Evolutionary conservation across 192 early-diverging fungal genomes (phyloP), one percentile per base, ranked within the genome.

Genomic region (Funneliformis geosporum): DNA sequence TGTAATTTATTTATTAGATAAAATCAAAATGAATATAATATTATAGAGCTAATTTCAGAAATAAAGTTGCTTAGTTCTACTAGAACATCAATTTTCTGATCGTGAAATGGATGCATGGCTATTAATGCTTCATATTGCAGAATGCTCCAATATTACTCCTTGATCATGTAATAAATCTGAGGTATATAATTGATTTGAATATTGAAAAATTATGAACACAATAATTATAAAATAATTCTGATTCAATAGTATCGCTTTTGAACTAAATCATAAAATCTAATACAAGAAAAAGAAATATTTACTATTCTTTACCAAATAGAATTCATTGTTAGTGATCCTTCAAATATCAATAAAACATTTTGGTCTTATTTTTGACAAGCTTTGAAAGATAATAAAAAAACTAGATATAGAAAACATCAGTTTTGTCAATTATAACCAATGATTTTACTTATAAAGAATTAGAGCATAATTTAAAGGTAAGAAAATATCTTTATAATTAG

Each of bases 371-470:
- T 67, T 39, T 11, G 18, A 40, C 2, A 67, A 12, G 25, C 65
- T 39, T 67, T 67, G 10, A 33, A 40, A 40, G 8, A 39, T 67
- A 67, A 67, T 33, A 67, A 67, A 67, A 67, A 67, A 8, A 39
- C 38, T 39, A 39, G 18, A 39, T 27, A 39, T 67, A 14, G 38
- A 38, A 27, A 38, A 67, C 40, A 25, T n/a, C n/a, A n/a, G n/a
- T n/a, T n/a, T n/a, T n/a, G n/a, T n/a, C n/a, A n/a, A n/a, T n/a
- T n/a, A 67, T 40, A 39, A 11, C 2, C 5, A 67, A 67, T 39
- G 64, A 65, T 33, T 65, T 65, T 65, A 65, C 25, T 8, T 65
- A 65, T 65, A 11, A 65, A 65, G 64, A 65, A 65, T 33, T 65
- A 33, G 25, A 65, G 38, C 2, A 65, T 28, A 65, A 65, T 65